Base-by-base conservation (phyloP, 2,329 filamentous ascomycete species). In the Xylaria arbuscula region DNA sequence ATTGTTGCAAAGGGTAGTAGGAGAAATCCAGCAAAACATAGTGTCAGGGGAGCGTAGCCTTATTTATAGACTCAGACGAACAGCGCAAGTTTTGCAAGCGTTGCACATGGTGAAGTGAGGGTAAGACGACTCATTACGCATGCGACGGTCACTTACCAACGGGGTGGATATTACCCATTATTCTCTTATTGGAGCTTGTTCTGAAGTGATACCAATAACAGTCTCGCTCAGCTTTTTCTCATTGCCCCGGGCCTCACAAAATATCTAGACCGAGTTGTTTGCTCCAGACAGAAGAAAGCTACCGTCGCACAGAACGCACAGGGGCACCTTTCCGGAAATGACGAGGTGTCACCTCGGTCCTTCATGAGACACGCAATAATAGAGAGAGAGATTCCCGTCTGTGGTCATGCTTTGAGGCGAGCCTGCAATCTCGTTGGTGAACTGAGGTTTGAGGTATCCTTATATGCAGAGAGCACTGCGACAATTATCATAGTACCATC, bases 281-380 rank as follows among this genome's bases (percentile, higher is more conserved):
- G 69, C 72, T 65, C 71, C 70, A 74, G 64, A 68, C 48, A 74
- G 19, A 45, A 45, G 32, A 38, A 17, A 70, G 68, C 19, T 73
- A 69, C 54, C 17, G 73, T 75, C 56, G 60, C 62, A 75, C 74
- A 68, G 22, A 42, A 57, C 13, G 50, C 42, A 72, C 70, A 50
- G 24, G 61, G 59, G 56, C 22, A 64, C 60, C 28, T 28, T 17
- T 47, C 24, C 68, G 72, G 70, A 73, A 66, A 75, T 75, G 74
- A 72, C 68, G 66, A 72, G 55, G 74, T 75, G 71, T 71, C 71
- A 76, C 72, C 66, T 73, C 69, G 67, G 66, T 54, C 67, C 62
- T 51, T 55, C 64, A 64, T 73, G 72, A 76, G 72, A 76, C 73
- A 72, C 48, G 34, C 47, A 57, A 64, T 56, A 40, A 50, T 22